Base-by-base conservation (phyloP, 306 rosid species). In the Oemleria cerasiformis region DNA sequence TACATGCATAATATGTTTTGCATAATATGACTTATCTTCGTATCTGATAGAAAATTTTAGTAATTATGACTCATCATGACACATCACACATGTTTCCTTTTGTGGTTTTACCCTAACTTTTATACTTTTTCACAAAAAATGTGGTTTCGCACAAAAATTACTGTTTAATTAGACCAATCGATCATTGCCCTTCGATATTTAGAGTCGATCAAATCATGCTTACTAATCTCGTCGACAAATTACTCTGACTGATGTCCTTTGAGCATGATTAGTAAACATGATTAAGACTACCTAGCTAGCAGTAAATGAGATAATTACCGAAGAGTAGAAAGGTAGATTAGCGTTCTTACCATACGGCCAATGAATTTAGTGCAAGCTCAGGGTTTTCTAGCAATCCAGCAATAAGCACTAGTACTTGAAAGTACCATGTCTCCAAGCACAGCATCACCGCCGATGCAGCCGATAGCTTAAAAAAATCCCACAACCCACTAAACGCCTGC, bases 391-490 rank as follows among this genome's bases (percentile, higher is more conserved):
- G 95, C 79, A 91, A 45, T 0, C 97, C 97, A 40, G 95, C 84
- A 43, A 91, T 58, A 21, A 91, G 70, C 1, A 91, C 95, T 2
- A 91, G 69, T 6, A 85, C 65, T 86, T 91, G 97, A 56, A 75
- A 86, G 12, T 91, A 91, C 97, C 97, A 91, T 0, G 74, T 75
- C 73, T 91, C 97, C 78, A 91, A 80, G 11, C 97, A 91, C 40
- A 91, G 67, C 97, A 91, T 91, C 57, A 91, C 92, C 1, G 97
- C 97, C 9, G 95, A 91, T 0, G 88, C 86, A 0, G 77, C 61
- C 2, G 97, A 91, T 5, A 91, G 16, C 73, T 82, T 88, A 6
- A 84, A 10, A 59, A 91, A 91, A 15, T 12, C 78, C 73, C 80
- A 70, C 1, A 91, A 49, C 16, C 88, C 92, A 12, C 78, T 51